These are phyloP conservation scores for Thraustochytrium sp. DNA, from an alignment of 352 stramenopile species.

Conservation along the genomic window DNA sequence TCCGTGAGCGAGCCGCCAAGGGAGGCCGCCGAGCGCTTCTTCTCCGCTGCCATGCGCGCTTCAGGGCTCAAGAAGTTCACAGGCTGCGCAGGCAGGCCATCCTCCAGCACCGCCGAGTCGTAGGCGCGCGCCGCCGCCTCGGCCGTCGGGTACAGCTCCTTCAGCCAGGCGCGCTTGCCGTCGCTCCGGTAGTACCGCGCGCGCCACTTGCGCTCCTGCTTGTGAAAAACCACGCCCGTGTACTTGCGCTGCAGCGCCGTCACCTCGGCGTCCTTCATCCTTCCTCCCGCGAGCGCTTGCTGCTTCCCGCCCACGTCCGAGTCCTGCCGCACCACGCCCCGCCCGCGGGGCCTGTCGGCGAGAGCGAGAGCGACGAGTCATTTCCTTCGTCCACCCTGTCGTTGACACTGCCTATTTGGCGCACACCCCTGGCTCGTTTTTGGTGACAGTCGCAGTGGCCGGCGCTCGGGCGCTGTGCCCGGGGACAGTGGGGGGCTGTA, in stretches of 20 bases:
- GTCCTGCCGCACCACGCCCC: too few species aligned
- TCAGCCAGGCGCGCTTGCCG: slow-evolving; percentile 33
- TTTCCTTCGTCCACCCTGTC: too few species aligned
- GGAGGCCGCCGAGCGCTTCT: background rate
- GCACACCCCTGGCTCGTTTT: too few species aligned
- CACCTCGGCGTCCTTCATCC: background rate
- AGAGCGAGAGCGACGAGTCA: too few species aligned
- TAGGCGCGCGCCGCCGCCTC: slow-evolving; percentile 20
- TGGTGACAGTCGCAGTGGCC: too few species aligned
- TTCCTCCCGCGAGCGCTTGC: too few species aligned
- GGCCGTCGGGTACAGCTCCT: background rate
- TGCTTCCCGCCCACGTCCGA: too few species aligned
- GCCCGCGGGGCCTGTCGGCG: too few species aligned
- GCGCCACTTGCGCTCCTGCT: slow-evolving; percentile 6
- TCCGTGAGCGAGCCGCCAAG: background rate
- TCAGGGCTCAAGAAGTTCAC: slow-evolving; percentile 11
- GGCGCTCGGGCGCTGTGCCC: too few species aligned
- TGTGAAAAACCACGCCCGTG: slow-evolving; percentile 28
- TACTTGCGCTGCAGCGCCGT: slow-evolving; percentile 33
- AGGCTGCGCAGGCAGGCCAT: slow-evolving; percentile 28
- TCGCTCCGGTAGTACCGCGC: background rate
- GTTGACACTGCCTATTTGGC: too few species aligned
- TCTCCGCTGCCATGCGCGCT: background rate
- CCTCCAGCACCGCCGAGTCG: slow-evolving; percentile 11
- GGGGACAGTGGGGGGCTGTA: too few species aligned